Conservation (phyloP, 345 rosid species). For the Eucalyptus marginata region DNA sequence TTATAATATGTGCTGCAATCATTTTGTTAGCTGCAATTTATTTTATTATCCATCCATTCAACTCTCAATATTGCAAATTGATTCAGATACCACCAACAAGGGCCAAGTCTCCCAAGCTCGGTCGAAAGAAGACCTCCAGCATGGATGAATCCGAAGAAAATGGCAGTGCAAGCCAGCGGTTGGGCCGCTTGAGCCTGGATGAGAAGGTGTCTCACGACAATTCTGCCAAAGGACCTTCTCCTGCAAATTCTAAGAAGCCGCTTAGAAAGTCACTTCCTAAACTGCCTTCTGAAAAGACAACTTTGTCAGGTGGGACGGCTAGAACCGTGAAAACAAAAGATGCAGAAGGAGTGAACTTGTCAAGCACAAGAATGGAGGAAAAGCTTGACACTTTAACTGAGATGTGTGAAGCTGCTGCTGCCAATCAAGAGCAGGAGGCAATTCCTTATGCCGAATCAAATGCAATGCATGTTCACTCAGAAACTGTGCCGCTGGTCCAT, state of each 20-base stretch:
- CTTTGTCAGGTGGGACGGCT: constrained; percentile 9
- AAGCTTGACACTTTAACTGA: background rate
- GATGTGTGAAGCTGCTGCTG: background rate
- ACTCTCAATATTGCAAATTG: background rate
- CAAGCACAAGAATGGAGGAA: constrained; percentile 5
- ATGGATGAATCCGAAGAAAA: constrained; percentile 40
- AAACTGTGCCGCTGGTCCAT: constrained; percentile 3
- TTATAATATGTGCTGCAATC: background rate
- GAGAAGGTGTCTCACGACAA: constrained; percentile 27
- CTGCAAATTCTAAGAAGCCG: constrained; percentile 48
- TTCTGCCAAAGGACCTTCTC: constrained; percentile 35
- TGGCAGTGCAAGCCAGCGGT: constrained; percentile 8
- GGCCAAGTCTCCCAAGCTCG: constrained; percentile 96
- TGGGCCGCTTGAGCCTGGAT: constrained; percentile 62
- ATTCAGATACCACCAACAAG: constrained; percentile 88
- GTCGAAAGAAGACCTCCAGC: constrained; percentile 55
- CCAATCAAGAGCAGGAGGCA: constrained; percentile 11
- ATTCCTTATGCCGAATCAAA: constrained; percentile 3
- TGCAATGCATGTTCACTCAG: constrained; percentile 11
- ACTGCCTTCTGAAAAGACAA: constrained; percentile 75
- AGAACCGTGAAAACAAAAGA: background rate
- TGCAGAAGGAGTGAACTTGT: background rate
- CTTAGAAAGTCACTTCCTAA: constrained; percentile 73
- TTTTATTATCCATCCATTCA: background rate
- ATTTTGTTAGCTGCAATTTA: background rate